phyloP scores from a whole-genome alignment of 768 basidiomycete genomes.

The Agrocybe praecox region DNA sequence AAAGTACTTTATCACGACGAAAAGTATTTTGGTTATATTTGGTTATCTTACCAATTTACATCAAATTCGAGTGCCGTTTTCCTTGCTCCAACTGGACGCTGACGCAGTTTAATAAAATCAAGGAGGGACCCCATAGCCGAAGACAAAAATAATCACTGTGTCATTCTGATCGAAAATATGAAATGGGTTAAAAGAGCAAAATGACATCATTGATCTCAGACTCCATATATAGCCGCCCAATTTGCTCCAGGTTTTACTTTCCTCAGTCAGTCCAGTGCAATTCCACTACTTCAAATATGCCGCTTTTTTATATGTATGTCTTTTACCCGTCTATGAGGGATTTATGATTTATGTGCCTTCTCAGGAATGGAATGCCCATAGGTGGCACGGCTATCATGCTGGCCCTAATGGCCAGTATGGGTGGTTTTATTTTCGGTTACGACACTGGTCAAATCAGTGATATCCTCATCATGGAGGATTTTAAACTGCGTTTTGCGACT shows the following conservation, averaged over 20 bases:
- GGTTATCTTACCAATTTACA: too few species aligned
- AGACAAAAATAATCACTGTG: too few species aligned
- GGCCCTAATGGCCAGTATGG: conserved; percentile 70
- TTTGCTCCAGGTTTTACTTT: background rate
- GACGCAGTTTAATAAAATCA: too few species aligned
- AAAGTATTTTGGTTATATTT: too few species aligned
- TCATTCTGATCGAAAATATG: too few species aligned
- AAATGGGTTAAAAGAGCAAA: too few species aligned
- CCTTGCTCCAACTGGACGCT: too few species aligned
- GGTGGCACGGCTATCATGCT: conserved; percentile 65
- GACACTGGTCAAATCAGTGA: conserved; percentile 82
- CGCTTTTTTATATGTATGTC: conserved; percentile 31
- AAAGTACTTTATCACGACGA: too few species aligned
- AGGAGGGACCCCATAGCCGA: too few species aligned
- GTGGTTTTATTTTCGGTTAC: conserved; percentile 70
- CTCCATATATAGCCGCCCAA: background rate
- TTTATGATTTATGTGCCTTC: background rate
- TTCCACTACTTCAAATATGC: conserved; percentile 16
- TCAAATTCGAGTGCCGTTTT: too few species aligned
- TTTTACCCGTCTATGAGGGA: background rate
- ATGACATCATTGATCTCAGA: background rate
- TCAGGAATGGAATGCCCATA: conserved; percentile 61
- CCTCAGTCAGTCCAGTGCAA: too few species aligned
- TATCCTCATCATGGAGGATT: conserved; percentile 74
- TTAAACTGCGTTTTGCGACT: conserved; percentile 61